Evolutionary conservation across 140 eudicot genomes (phyloP).

Genomic region (Erigeron philadelphicus): DNA sequence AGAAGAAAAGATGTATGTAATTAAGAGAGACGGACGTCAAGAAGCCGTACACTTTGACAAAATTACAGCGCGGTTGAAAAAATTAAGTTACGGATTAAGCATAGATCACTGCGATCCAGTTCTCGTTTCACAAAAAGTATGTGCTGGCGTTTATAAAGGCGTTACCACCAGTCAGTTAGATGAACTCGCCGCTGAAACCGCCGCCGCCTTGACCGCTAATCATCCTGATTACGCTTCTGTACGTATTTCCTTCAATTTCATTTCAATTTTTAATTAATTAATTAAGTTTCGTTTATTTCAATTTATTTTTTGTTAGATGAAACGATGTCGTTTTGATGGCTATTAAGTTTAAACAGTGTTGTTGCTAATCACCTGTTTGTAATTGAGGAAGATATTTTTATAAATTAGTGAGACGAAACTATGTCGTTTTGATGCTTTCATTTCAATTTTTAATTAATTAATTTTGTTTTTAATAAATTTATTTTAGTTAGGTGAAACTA

Average conservation of each 20-base stretch:
- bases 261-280: too few species aligned
- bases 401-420: too few species aligned
- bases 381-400: too few species aligned
- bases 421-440: too few species aligned
- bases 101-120: conserved; percentile 81
- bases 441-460: too few species aligned
- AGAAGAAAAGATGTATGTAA: conserved; percentile 48
- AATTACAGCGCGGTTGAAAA: conserved; percentile 86
- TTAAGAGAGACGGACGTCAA: conserved; percentile 69
- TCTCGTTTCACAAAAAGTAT: conserved; percentile 76
- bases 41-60: conserved; percentile 91
- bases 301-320: too few species aligned
- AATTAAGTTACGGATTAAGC: conserved; percentile 80
- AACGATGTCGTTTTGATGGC: too few species aligned
- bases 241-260: conserved; percentile 10
- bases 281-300: too few species aligned
- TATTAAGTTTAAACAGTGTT: too few species aligned
- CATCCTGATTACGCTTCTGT: conserved; percentile 94
- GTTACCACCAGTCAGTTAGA: conserved; percentile 86
- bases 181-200: conserved; percentile 90
- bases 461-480: too few species aligned
- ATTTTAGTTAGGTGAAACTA: too few species aligned
- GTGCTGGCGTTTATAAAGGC: conserved; percentile 88
- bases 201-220: conserved; percentile 83
- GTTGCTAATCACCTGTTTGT: too few species aligned